Base-by-base conservation (phyloP, 2,329 filamentous ascomycete genomes). In the Epichloe uncinata region DNA sequence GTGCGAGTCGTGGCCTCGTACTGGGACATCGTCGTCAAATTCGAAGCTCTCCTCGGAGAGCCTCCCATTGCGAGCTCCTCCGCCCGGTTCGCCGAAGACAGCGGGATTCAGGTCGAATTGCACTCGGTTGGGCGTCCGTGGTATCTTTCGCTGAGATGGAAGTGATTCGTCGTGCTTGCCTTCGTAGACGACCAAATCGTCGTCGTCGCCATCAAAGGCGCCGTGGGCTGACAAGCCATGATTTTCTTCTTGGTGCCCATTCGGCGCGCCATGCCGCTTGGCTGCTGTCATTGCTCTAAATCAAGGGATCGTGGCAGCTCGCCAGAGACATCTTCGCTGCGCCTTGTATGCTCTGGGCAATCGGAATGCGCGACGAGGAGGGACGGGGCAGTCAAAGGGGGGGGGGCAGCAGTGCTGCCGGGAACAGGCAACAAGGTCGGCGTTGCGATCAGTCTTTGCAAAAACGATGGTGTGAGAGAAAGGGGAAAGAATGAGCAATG, bases 91-190 rank as follows among this genome's bases (percentile, higher is more conserved):
- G 51, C 61, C 60, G 42, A 69, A 64, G 30, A 74, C 66, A 55
- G 70, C 71, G 20, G 73, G 73, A 16, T 65, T 69, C 48, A 80
- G 68, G 58, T 83, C 82, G 66, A 93, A 93, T 56, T 84, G 82
- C 43, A 93, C 87, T 26, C 85, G 77, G 62, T 86, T 83, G 8
- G 83, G 77, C 36, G 78, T 75, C 53, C 69, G 63, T 41, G 65
- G 56, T 42, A 48, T 54, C 55, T 53, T 60, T 37, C 54, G 51
- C 7, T 18, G 22, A 8, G 34, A 36, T 7, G 22, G 48, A 42
- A 46, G 52, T 20, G 56, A 46, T 26, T 55, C 12, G 22, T 49
- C 35, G 26, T 56, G 45, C 26, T 53, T 49, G 20, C 36, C 50
- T 3, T 42, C 38, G 48, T 50, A 50, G 22, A 51, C 50, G 9